These are phyloP conservation scores for Exserohilum turcica DNA, from an alignment of 2,329 filamentous ascomycete genomes.

Conservation along the genomic window DNA sequence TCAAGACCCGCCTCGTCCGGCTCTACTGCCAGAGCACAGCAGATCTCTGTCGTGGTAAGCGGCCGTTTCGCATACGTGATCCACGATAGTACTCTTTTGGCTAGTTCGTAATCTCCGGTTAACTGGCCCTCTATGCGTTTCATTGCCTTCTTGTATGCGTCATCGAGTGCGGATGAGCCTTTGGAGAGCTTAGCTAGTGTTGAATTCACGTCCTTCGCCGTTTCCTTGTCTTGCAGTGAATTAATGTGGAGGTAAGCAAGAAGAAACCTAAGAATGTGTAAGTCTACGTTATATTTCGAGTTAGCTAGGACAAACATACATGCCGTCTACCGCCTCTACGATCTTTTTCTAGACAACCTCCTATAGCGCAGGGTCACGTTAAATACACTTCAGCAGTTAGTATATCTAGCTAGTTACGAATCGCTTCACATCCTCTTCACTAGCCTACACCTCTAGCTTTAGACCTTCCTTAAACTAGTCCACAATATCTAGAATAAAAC, in stretches of 20 bases:
- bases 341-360: slow-evolving; percentile 23
- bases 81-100: slow-evolving; percentile 34
- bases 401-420: slow-evolving; percentile 24
- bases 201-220: slow-evolving; percentile 4
- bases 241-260: slow-evolving; percentile 17
- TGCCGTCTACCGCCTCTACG: slow-evolving; percentile 26
- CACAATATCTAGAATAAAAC: slow-evolving; percentile 23
- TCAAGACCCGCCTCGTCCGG: slow-evolving; percentile 6
- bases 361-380: slow-evolving; percentile 16
- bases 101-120: slow-evolving; percentile 39
- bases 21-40: slow-evolving; percentile 20
- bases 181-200: slow-evolving; percentile 8
- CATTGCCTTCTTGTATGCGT: slow-evolving; percentile 16
- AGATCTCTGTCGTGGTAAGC: slow-evolving; percentile 21
- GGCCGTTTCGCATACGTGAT: slow-evolving; percentile 19
- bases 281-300: not conserved
- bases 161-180: slow-evolving; percentile 8
- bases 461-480: slow-evolving; percentile 11
- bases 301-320: slow-evolving; percentile 17
- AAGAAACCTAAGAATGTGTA: slow-evolving; percentile 10
- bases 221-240: slow-evolving; percentile 16
- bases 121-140: slow-evolving; percentile 51
- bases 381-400: slow-evolving; percentile 22
- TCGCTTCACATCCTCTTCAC: slow-evolving; percentile 22
- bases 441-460: slow-evolving; percentile 28